Evolutionary conservation across 148 eudicot species (phyloP).

Genomic region (Beta vulgaris): DNA sequence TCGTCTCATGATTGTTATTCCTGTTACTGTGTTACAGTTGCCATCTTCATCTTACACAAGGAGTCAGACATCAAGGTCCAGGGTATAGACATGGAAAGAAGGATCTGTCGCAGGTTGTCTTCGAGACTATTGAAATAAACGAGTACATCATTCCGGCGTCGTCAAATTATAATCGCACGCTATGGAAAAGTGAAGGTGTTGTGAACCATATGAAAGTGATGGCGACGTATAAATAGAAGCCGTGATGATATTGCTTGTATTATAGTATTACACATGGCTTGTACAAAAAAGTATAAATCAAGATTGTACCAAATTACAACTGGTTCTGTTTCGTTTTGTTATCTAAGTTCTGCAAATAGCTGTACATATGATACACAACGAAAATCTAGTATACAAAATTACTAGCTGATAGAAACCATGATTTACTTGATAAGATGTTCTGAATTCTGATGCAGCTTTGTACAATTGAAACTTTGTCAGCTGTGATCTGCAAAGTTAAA

Average conservation of each 20-base stretch:
- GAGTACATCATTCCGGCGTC: neutral
- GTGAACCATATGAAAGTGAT: no score
- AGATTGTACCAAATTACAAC: neutral
- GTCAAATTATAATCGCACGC: neutral
- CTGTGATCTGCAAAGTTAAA: no score
- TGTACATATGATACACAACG: conserved; percentile 17
- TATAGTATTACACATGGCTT: neutral
- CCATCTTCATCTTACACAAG: conserved; percentile 75
- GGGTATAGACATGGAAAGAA: conserved; percentile 26
- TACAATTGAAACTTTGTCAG: neutral
- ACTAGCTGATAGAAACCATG: neutral
- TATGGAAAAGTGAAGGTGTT: neutral
- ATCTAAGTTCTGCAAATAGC: conserved; percentile 1
- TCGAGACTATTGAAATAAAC: neutral
- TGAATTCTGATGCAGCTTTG: neutral
- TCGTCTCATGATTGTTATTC: neutral
- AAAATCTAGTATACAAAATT: conserved; percentile 15
- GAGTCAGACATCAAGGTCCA: conserved; percentile 65
- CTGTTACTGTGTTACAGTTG: conserved; percentile 45
- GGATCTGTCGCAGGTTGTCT: conserved; percentile 9
- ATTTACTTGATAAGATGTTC: no score
- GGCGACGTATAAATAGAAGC: neutral
- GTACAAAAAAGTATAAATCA: conserved; percentile 4
- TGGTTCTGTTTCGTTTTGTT: neutral
- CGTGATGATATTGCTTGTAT: neutral